Evolutionary conservation across 176 grass and related monocot genomes (phyloP).

Genomic region (Oryza glaberrima): DNA sequence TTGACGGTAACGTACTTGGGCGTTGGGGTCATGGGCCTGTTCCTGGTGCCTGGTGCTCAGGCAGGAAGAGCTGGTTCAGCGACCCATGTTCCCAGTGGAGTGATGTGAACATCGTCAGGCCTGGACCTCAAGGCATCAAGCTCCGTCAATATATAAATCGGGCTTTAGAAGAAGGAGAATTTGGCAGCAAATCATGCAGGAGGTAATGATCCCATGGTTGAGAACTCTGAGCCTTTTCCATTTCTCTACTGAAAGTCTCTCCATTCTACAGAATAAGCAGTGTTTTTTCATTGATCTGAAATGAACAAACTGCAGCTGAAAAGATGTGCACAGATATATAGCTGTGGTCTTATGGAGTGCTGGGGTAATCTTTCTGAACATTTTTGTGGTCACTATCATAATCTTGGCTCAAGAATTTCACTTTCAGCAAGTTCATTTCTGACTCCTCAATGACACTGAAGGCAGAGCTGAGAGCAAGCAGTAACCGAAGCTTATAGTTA

Average conservation of each 20-base stretch:
- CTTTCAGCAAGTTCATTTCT: neutral
- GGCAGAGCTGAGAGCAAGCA: neutral
- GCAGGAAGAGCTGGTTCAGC: constrained; percentile 66
- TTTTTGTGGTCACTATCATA: neutral
- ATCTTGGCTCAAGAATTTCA: neutral
- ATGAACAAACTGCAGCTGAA: neutral
- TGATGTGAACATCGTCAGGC: constrained; percentile 68
- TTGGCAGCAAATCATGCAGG: constrained; percentile 59
- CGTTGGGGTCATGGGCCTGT: constrained; percentile 48
- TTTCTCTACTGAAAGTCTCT: neutral
- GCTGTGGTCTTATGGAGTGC: neutral
- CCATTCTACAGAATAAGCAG: constrained; percentile 29
- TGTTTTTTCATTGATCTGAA: neutral
- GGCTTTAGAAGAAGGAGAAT: constrained; percentile 62
- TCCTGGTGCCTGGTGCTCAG: constrained; percentile 89
- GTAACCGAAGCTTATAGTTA: constrained; percentile 12
- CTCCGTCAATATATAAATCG: constrained; percentile 51
- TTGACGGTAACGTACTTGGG: constrained; percentile 66
- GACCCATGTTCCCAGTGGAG: constrained; percentile 90
- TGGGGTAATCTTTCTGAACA: neutral
- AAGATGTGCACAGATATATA: neutral
- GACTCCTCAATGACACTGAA: neutral
- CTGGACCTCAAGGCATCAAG: constrained; percentile 60
- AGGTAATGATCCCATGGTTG: constrained; percentile 38
- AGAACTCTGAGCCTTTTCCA: constrained; percentile 26